Evolutionary conservation across 2,329 filamentous ascomycete genomes (phyloP), one percentile per base, ranked within the genome.

Genomic region (Pleoardoris graminearum): DNA sequence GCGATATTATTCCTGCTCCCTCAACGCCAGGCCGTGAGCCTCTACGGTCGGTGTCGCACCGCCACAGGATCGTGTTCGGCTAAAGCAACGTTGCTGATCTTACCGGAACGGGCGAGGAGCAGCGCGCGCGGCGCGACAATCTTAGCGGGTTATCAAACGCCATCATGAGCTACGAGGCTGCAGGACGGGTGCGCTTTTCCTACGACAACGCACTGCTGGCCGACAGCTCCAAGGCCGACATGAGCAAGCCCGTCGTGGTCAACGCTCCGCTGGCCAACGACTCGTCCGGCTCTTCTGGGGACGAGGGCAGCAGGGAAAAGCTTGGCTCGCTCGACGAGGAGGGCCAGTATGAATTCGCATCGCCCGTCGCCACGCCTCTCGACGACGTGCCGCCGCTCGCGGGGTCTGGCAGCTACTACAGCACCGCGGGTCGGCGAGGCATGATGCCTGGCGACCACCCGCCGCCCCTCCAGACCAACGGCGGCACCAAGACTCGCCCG

Each of bases 281-380:
- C 61, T 79, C 77, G 32, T 81, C 81, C 41, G 77, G 75, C 53
- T 80, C 80, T 37, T 75, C 74, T 43, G 71, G 75, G 43, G 66
- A 67, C 36, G 71, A 75, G 58, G 79, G 79, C 61, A 73, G 73
- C 54, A 74, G 72, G 62, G 80, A 83, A 61, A 77, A 72, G 42
- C 77, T 80, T 44, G 79, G 75, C 29, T 75, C 73, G 33, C 69
- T 81, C 50, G 66, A 68, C 55, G 67, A 72, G 32, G 64, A 69
- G 35, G 69, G 65, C 50, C 64, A 70, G 39, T 71, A 71, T 50
- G 65, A 73, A 42, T 76, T 75, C 66, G 70, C 73, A 23, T 70
- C 74, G n/a, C 60, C 72, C 58, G 56, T 74, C 35, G 48, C 62
- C 25, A 58, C 67, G 14, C 64, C 66, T 41, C 56, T 71, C 57